Evolutionary conservation across 2,329 filamentous ascomycete genomes (phyloP), one percentile per base, ranked within the genome.

Genomic region (Pseudogymnoascus pannorum): DNA sequence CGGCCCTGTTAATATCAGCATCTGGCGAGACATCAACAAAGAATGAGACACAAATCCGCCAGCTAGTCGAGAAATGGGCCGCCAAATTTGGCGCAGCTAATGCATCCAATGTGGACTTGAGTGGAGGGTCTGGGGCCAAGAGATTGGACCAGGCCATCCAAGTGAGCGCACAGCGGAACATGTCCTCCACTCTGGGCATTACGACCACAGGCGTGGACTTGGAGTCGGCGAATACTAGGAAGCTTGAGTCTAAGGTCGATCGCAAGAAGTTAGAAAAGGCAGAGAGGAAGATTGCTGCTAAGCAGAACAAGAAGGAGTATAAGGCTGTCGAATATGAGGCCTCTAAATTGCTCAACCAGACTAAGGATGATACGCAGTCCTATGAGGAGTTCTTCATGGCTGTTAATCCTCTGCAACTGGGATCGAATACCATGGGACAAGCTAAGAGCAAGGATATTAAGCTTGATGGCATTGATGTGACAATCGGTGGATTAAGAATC

Each of bases 371-470:
- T 69, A 80, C 92, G 11, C 88, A 96, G 80, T 95, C 91, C 40
- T 99, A 99, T 74, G 94, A 99, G 76, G 94, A 99, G 74, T 97
- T 99, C 78, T 99, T 96, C 83, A 97, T 99, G 94, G 88, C 91
- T 60, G 94, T 99, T 79, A 99, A 99, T 75, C 94, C 94, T 64
- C 83, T 99, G 65, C 93, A 97, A 73, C 71, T 97, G 64, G 93
- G 92, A 60, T 78, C 81, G 20, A 86, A 81, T 66, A 75, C 83
- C 61, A 75, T 87, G 63, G 82, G 87, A 31, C 78, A 88, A 63
- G 84, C 85, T 67, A 99, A 97, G 86, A 96, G 92, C 75, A 99
- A 99, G 81, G 94, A 99, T 73, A 92, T 99, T 81, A 99, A 97
- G 79, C 80, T 99, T 68, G 94, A 99, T 76, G 92, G 90, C 69